Conservation (phyloP, 495 filamentous ascomycete species). For the Annulohypoxylon maeteangense region DNA sequence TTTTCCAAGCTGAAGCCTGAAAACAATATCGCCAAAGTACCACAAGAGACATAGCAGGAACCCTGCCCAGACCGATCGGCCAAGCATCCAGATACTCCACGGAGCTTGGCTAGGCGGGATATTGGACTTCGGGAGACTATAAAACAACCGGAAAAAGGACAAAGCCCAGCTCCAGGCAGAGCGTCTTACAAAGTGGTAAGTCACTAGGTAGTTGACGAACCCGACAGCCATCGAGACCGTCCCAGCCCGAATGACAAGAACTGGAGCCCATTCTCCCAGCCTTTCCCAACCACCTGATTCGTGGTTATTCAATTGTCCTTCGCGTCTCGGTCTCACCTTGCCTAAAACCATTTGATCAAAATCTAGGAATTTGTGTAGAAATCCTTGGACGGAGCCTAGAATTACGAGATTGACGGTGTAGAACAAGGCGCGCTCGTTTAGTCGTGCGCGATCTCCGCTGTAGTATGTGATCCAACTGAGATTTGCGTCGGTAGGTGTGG, state of each 20-base stretch:
- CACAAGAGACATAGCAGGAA: slow-evolving; percentile 75
- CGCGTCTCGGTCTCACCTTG: slow-evolving; percentile 42
- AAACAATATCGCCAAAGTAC: slow-evolving; percentile 78
- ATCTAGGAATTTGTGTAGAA: slow-evolving; percentile 76
- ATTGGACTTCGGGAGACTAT: slow-evolving; percentile 75
- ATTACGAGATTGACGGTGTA: slow-evolving; percentile 75
- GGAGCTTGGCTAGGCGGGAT: slow-evolving; percentile 68
- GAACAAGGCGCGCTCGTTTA: slow-evolving; percentile 91
- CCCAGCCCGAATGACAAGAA: slow-evolving; percentile 34
- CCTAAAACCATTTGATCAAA: slow-evolving; percentile 74
- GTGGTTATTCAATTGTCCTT: slow-evolving; percentile 27
- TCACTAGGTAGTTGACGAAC: slow-evolving; percentile 60
- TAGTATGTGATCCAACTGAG: slow-evolving; percentile 76
- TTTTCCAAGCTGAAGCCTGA: slow-evolving; percentile 79
- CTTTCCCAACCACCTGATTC: slow-evolving; percentile 12
- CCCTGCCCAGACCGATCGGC: slow-evolving; percentile 71
- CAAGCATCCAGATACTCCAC: slow-evolving; percentile 65
- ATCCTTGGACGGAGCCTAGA: slow-evolving; percentile 74
- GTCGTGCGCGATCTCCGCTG: slow-evolving; percentile 73
- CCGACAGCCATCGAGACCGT: slow-evolving; percentile 55
- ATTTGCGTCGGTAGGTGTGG: slow-evolving; percentile 68
- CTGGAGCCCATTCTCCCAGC: slow-evolving; percentile 30
- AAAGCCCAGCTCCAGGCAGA: slow-evolving; percentile 74
- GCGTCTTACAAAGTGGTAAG: slow-evolving; percentile 74
- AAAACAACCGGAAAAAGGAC: slow-evolving; percentile 74